phyloP scores from a whole-genome alignment of 805 yeast genomes.

The Candida chilensis region DNA sequence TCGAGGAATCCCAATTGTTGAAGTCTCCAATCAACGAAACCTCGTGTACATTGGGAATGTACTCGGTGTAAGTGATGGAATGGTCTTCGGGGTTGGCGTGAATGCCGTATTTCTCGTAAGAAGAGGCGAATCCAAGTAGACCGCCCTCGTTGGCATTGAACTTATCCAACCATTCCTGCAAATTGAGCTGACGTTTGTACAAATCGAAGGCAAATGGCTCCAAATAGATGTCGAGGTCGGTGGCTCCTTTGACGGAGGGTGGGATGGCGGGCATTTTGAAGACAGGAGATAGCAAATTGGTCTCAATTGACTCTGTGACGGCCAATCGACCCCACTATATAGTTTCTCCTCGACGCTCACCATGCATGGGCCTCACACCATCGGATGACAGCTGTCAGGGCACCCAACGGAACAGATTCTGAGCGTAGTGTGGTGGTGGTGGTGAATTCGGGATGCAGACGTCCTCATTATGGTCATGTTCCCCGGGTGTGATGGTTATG shows the following conservation, averaged over 20 bases:
- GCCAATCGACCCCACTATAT: too few species aligned
- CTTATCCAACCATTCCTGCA: slow-evolving; percentile 51
- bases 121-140: slow-evolving; percentile 59
- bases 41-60: slow-evolving; percentile 79
- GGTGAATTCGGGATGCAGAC: too few species aligned
- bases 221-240: slow-evolving; percentile 78
- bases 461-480: too few species aligned
- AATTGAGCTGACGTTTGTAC: slow-evolving; percentile 55
- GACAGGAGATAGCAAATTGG: background rate
- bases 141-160: slow-evolving; percentile 57
- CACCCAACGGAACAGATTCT: too few species aligned
- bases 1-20: slow-evolving; percentile 65
- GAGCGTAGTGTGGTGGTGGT: too few species aligned
- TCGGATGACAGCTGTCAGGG: too few species aligned
- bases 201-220: slow-evolving; percentile 68
- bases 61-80: slow-evolving; percentile 61
- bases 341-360: too few species aligned
- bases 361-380: too few species aligned
- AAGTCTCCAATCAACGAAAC: slow-evolving; percentile 90
- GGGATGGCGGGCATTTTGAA: background rate
- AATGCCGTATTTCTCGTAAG: slow-evolving; percentile 72
- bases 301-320: too few species aligned
- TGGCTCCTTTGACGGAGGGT: slow-evolving; percentile 43
- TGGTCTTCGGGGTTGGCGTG: slow-evolving; percentile 46
- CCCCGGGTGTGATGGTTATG: too few species aligned